Base-by-base conservation (phyloP, 768 basidiomycete genomes). In the Boletus subparvulus region DNA sequence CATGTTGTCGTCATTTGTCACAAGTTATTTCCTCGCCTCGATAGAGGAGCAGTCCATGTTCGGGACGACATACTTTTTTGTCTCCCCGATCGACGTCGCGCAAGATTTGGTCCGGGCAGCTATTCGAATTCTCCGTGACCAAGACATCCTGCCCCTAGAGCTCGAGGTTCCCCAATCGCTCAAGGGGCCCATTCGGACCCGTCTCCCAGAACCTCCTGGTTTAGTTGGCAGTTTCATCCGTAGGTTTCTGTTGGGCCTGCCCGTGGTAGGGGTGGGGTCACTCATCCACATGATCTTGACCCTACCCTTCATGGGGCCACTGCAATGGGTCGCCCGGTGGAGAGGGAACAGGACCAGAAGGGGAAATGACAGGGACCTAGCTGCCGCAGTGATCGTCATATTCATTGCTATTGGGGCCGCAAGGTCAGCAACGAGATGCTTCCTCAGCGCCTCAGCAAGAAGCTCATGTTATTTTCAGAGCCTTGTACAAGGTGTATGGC, bases 191-290 rank as follows among this genome's bases (percentile, higher is more conserved):
- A 54, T 62, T 61, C 61, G 64, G 53, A 39, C 58, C 5, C 49
- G 54, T 43, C 39, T 62, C 7, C 61, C 71, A 24, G 68, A 70
- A 24, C 73, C 82, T 14, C 74, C 74, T 2, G 75, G 85, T 37
- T 55, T 89, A 40, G 40, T 90, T 11, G 75, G 72, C 55, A 75
- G 78, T 33, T 82, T 91, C 61, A 59, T 88, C 50, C 83, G 81
- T 41, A 84, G 90, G n/a, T 87, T 92, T 68, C 61, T 92, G 13
- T 68, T 93, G 26, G 91, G 91, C 24, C 75, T 92, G 14, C 90
- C 91, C 30, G 78, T 92, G 54, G 80, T 93, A 13, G 90, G 90
- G 11, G 88, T 87, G 40, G 83, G 83, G 19, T 91, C 88, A 16
- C 70, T 92, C 42, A 80, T 90, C 17, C 87, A 89, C 51, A 82